These are phyloP conservation scores for Mycena galopus DNA, from an alignment of 768 basidiomycete genomes.

Conservation along the genomic window DNA sequence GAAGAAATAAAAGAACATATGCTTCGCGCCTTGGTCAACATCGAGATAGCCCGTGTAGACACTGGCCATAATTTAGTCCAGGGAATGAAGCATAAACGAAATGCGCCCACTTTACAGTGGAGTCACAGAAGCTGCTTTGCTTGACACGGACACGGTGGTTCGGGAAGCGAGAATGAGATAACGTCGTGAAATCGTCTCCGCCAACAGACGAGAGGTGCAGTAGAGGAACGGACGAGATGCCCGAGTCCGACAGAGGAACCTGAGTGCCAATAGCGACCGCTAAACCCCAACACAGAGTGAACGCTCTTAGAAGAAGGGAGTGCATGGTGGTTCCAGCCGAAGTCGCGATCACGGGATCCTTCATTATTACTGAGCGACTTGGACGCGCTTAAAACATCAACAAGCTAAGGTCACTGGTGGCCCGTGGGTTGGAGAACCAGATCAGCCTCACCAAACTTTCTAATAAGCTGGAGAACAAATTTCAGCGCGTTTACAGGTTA, in stretches of 20 bases:
- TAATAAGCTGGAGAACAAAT: too few species aligned
- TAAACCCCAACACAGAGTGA: background rate
- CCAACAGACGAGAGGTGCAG: constrained; percentile 47
- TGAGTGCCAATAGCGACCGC: constrained; percentile 15
- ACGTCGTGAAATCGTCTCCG: constrained; percentile 50
- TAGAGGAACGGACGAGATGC: background rate
- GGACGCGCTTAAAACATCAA: too few species aligned
- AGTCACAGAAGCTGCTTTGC: constrained; percentile 73
- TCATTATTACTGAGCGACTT: too few species aligned
- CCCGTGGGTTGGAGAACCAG: too few species aligned
- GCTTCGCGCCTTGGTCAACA: constrained; percentile 66
- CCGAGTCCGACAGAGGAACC: constrained; percentile 3
- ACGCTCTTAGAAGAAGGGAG: constrained; percentile 3
- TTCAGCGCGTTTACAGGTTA: too few species aligned
- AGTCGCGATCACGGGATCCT: background rate
- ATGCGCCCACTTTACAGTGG: constrained; percentile 66
- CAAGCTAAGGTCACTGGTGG: too few species aligned
- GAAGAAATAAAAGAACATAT: constrained; percentile 83
- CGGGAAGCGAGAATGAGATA: constrained; percentile 66
- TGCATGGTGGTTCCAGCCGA: background rate
- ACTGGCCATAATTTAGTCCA: constrained; percentile 36
- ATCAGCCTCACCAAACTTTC: too few species aligned
- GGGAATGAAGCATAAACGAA: background rate
- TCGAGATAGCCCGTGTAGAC: constrained; percentile 58
- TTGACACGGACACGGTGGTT: constrained; percentile 69